phyloP scores from a whole-genome alignment of 495 filamentous ascomycete genomes.

The Apiosordaria backusii region DNA sequence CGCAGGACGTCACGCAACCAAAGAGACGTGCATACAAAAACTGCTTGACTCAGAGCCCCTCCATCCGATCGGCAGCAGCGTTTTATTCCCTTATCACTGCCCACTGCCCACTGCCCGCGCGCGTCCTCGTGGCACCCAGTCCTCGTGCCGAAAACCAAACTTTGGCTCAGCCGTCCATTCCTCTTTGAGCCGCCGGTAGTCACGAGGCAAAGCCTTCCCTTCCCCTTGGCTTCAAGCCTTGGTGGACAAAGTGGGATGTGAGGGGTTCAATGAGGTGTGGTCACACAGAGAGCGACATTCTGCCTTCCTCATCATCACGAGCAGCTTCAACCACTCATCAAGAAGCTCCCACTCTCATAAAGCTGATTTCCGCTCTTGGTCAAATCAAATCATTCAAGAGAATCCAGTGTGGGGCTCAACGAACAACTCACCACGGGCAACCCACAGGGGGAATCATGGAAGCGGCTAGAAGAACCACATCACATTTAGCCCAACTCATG shows the following conservation, averaged over 20 bases:
- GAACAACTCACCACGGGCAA: slow-evolving; percentile 13
- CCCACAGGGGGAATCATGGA: slow-evolving; percentile 17
- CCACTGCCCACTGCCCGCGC: slow-evolving; percentile 2
- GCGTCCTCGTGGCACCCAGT: neutral
- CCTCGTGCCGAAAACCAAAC: neutral
- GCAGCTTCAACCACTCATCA: neutral
- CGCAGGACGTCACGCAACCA: slow-evolving; percentile 13
- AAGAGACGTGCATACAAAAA: neutral
- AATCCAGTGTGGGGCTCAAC: slow-evolving; percentile 6
- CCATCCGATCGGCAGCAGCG: slow-evolving; percentile 14
- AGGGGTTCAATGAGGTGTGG: neutral
- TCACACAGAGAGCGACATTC: neutral
- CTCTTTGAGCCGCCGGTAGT: slow-evolving; percentile 1
- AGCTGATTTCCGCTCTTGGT: slow-evolving; percentile 6
- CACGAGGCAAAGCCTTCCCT: slow-evolving; percentile 12
- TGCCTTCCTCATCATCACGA: neutral
- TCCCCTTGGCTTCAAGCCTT: neutral
- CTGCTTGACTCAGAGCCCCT: slow-evolving; percentile 24
- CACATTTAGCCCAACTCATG: slow-evolving; percentile 8
- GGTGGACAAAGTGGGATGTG: neutral
- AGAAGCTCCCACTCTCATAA: neutral
- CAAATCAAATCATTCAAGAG: neutral
- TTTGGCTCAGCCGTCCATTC: slow-evolving; percentile 2
- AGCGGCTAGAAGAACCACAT: slow-evolving; percentile 22
- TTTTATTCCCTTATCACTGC: slow-evolving; percentile 13